Base-by-base conservation (phyloP, 2,329 filamentous ascomycete genomes). In the Xenosphaeropsis pyriputrescens region DNA sequence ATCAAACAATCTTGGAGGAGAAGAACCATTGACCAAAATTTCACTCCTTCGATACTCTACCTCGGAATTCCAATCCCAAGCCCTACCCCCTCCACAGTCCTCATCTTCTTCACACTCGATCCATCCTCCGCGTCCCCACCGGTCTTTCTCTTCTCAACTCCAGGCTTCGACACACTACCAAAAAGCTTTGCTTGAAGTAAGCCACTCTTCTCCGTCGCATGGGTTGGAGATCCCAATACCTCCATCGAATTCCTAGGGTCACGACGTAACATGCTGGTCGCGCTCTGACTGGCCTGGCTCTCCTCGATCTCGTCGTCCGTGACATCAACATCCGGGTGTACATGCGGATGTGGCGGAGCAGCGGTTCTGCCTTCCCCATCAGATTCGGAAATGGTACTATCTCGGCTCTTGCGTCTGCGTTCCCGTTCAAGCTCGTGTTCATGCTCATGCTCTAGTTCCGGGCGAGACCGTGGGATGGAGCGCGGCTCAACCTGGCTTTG, bases 341-440 rank as follows among this genome's bases (percentile, higher is more conserved):
- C 8, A 7, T 32, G 31, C 31, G n/a, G 14, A 7, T 30, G 29
- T 9, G 6, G 17, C 11, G 31, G 5, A n/a, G 31, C 31, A 2
- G 31, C 8, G 22, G 22, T 26, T 26, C 22, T 26, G 22, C 22
- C 22, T 15, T 69, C 66, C 6, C 55, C 53, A 32, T 73, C 71
- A 2, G 69, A 71, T 15, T 73, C 79, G 1, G 85, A 91, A 35
- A 91, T 86, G 2, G 85, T 93, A 60, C 83, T 89, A 56, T 93
- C 85, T 42, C 84, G 75, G 56, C 85, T 86, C 57, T 77, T 75
- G 37, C 73, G 72, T 29, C 72, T 67, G 35, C 63, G 62, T 17
- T 85, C 57, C 72, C 72, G 39, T 68, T 70, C 29, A 67, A 65
- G 36, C 17, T 85, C 57, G 72, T 72, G 39, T 68, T 70, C 29